Evolutionary conservation across 192 early-diverging fungal species (phyloP).

Genomic region (Coemansia sp.): DNA sequence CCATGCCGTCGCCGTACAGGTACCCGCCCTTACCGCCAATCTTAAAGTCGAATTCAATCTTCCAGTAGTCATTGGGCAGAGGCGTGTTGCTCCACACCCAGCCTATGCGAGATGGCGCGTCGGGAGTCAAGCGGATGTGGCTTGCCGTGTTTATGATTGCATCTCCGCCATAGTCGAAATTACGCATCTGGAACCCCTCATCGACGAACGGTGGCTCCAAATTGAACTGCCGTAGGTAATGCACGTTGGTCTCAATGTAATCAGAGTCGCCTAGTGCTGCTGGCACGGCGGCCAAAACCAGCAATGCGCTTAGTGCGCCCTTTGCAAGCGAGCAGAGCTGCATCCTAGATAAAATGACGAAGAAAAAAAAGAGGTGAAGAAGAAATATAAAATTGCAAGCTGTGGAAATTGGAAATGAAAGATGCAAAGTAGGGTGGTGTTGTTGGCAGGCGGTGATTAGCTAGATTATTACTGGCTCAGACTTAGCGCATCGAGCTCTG

Average conservation of each 20-base stretch:
- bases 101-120: conserved; percentile 76
- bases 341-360: conserved; percentile 14
- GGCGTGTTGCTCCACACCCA: conserved; percentile 70
- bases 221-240: conserved; percentile 35
- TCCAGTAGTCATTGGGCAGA: conserved; percentile 53
- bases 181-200: conserved; percentile 77
- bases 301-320: conserved; percentile 25
- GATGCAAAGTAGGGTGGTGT: background rate
- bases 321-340: conserved; percentile 38
- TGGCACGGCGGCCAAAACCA: conserved; percentile 19
- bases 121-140: conserved; percentile 84
- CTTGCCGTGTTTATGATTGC: conserved; percentile 84
- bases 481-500: background rate
- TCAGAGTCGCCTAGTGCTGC: conserved; percentile 18
- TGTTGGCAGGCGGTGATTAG: background rate
- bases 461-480: background rate
- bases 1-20: conserved; percentile 95
- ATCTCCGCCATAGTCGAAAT: conserved; percentile 96
- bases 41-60: conserved; percentile 93
- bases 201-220: conserved; percentile 58
- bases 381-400: background rate
- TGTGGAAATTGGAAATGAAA: background rate
- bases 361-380: background rate
- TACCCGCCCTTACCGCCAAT: conserved; percentile 73
- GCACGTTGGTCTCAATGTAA: conserved; percentile 42